These are phyloP conservation scores for Plantago major DNA, from an alignment of 257 asterid genomes.

Conservation along the genomic window DNA sequence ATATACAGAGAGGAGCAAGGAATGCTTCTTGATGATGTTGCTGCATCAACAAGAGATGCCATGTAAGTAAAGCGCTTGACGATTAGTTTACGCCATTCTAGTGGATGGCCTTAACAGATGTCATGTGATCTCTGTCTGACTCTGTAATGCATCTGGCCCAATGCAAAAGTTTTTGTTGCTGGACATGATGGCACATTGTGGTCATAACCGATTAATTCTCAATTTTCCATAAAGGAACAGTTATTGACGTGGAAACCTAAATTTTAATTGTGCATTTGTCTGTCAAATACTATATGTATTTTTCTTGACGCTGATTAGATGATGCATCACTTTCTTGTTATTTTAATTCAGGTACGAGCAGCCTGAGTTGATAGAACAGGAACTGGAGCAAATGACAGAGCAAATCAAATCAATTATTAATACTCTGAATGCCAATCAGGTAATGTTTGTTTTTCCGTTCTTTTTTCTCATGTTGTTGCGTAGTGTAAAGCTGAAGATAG, in stretches of 20 bases:
- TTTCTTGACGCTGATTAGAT: not conserved
- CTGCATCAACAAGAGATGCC: too few relatives aligned
- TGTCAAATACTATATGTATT: too few relatives aligned
- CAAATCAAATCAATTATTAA: too few relatives aligned
- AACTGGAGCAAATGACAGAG: too few relatives aligned
- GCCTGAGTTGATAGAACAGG: conserved; percentile 75
- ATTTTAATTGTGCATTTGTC: not conserved
- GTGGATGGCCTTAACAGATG: not conserved
- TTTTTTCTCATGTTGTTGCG: not conserved
- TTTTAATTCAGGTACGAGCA: conserved; percentile 71
- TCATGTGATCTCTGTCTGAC: not conserved
- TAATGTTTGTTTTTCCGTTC: conserved; percentile 23
- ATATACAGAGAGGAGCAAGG: conserved; percentile 83
- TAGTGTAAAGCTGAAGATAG: conserved; percentile 1
- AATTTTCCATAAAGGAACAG: too few relatives aligned
- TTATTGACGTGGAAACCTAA: too few relatives aligned
- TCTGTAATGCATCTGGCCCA: too few relatives aligned
- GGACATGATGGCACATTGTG: too few relatives aligned
- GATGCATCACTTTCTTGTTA: not conserved
- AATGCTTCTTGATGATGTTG: conserved; percentile 76
- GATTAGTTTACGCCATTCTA: conserved; percentile 3
- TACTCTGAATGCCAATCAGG: too few relatives aligned
- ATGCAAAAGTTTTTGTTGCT: too few relatives aligned
- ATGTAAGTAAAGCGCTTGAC: conserved; percentile 37
- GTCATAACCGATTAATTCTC: too few relatives aligned